These are phyloP conservation scores for Protomyces lactucae-debilis DNA, from an alignment of 1,139 yeast genomes.

Conservation along the genomic window DNA sequence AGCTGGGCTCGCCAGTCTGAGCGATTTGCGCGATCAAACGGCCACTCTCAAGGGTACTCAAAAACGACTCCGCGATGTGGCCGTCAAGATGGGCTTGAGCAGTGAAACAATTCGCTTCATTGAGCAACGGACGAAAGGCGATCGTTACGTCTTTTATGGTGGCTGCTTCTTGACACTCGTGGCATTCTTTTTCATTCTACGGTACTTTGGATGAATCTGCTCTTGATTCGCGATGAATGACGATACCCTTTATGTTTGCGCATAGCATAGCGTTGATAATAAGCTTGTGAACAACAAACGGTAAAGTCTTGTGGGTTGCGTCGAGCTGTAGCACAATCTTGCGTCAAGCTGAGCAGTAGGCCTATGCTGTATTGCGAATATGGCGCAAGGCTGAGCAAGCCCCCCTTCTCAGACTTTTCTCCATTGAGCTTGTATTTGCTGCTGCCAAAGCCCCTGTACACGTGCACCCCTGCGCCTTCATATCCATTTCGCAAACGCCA, in stretches of 20 bases:
- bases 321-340: no score
- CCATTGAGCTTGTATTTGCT: no score
- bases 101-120: conserved; percentile 76
- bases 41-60: conserved; percentile 63
- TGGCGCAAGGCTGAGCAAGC: no score
- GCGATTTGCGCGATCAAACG: conserved; percentile 81
- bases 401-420: no score
- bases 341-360: no score
- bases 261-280: background rate
- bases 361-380: no score
- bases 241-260: background rate
- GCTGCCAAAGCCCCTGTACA: no score
- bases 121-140: conserved; percentile 81
- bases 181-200: conserved; percentile 64
- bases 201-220: conserved; percentile 51
- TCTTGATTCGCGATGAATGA: background rate
- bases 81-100: conserved; percentile 80
- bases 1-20: conserved; percentile 81
- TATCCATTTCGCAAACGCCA: no score
- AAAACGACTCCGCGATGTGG: conserved; percentile 59
- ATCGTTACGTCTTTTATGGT: conserved; percentile 80
- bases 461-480: no score
- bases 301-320: no score
- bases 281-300: no score
- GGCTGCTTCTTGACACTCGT: conserved; percentile 62